Conservation (phyloP, 306 rosid genomes). For the Prunus mume region DNA sequence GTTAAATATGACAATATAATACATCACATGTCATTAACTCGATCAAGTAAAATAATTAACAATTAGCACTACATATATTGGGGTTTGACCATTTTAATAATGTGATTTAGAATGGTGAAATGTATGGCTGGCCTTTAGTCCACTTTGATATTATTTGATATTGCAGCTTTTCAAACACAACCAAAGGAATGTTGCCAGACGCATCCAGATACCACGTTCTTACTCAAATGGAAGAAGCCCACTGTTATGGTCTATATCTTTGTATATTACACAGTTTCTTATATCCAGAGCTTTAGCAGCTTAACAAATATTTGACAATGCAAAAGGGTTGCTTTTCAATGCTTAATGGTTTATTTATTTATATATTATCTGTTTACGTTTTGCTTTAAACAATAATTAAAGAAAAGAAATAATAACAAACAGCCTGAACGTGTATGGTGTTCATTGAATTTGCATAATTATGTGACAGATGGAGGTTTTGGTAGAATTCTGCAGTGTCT, state of each 20-base stretch:
- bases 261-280: neutral
- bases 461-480: neutral
- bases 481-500: neutral
- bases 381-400: neutral
- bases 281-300: neutral
- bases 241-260: no score
- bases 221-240: neutral
- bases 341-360: neutral
- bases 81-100: neutral
- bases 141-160: neutral
- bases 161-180: neutral
- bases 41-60: neutral
- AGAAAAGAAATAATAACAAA: neutral
- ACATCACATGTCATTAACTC: constrained; percentile 1
- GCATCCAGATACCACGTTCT: neutral
- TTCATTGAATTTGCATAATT: neutral
- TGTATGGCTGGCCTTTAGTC: neutral
- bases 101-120: neutral
- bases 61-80: neutral
- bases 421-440: neutral
- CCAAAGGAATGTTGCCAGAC: neutral
- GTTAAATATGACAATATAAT: neutral
- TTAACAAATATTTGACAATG: neutral
- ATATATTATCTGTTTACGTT: neutral
- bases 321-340: neutral